phyloP scores from a whole-genome alignment of 495 filamentous ascomycete genomes.

The Penicillium egyptiacum region DNA sequence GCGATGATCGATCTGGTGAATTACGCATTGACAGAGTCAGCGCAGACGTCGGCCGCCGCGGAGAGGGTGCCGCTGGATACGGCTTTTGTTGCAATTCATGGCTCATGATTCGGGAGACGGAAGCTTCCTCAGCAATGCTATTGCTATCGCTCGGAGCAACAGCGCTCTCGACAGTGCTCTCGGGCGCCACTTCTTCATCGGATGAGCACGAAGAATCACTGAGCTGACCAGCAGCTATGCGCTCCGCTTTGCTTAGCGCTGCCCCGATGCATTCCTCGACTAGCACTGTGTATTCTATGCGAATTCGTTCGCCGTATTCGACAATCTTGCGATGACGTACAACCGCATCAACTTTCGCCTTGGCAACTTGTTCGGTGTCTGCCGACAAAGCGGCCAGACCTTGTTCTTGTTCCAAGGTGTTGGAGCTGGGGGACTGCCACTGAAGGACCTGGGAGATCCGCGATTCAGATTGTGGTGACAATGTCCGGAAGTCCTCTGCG shows the following conservation, averaged over 20 bases:
- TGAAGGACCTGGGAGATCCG: conserved; percentile 89
- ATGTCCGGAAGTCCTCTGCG: conserved; percentile 73
- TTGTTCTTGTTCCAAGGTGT: conserved; percentile 91
- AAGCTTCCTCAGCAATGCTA: conserved; percentile 7
- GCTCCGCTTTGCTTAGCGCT: conserved; percentile 85
- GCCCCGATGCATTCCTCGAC: conserved; percentile 94
- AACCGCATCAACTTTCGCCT: conserved; percentile 87
- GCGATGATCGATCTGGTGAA: conserved; percentile 35
- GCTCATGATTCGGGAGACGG: conserved; percentile 8
- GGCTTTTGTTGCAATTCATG: conserved; percentile 12
- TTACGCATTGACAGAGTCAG: conserved; percentile 48
- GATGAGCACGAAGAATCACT: conserved; percentile 69
- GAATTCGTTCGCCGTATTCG: conserved; percentile 94
- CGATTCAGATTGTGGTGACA: conserved; percentile 93
- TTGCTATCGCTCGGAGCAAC: not conserved
- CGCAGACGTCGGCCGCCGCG: conserved; percentile 36
- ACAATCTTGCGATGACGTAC: conserved; percentile 88
- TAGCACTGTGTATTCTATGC: conserved; percentile 83
- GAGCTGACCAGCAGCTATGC: conserved; percentile 80
- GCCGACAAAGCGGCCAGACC: conserved; percentile 82
- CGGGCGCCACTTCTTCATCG: conserved; percentile 46
- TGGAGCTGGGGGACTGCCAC: conserved; percentile 90
- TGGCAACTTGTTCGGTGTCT: conserved; percentile 80
- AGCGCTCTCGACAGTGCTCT: conserved; percentile 16
- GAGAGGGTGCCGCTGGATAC: conserved; percentile 23